Evolutionary conservation across 192 early-diverging fungal genomes (phyloP), one percentile per base, ranked within the genome.

Genomic region (Oehlia diaphana): DNA sequence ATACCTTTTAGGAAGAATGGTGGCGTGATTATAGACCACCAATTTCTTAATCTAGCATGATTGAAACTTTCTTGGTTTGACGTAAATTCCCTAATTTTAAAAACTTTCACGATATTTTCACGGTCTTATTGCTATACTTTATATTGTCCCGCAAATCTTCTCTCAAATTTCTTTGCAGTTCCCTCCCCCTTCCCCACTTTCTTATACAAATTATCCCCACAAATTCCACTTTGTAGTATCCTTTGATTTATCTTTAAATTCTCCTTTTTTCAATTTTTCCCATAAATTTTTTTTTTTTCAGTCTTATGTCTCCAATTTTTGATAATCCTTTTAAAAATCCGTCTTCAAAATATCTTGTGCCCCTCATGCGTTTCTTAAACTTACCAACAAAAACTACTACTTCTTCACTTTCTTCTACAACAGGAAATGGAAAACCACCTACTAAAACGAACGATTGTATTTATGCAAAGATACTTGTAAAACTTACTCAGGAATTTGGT

Each of bases 401-500:
- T 68, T 12, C 66, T 68, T 26, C 31, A 14, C 31, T 31, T 68
- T 35, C 66, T 33, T 12, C 26, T 16, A 7, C 3, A 6, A 19
- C 33, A 1, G 9, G 26, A 68, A 33, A 16, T 9, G 66, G 33
- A 68, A 68, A 68, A 68, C 1, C 31, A 47, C 44, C 44, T 47
- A 47, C 44, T 68, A 76, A 63, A 63, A 63, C 53, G 19, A 63
- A 14, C 63, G 74, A 76, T 47, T 61, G 58, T 33, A 76, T 76
- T 19, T 76, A 76, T 23, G 74, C 74, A 0, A 76, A 76, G 23
- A 37, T 76, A 61, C 33, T 76, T 21, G 74, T 76, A 19, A 76
- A 39, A 19, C 21, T 76, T 19, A 63, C 74, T 21, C 74, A 76
- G 21, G 74, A 76, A 63, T 76, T 76, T 39, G 74, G 74, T 33